Base-by-base conservation (phyloP, 2,329 filamentous ascomycete genomes). In the Colletotrichum musae region DNA sequence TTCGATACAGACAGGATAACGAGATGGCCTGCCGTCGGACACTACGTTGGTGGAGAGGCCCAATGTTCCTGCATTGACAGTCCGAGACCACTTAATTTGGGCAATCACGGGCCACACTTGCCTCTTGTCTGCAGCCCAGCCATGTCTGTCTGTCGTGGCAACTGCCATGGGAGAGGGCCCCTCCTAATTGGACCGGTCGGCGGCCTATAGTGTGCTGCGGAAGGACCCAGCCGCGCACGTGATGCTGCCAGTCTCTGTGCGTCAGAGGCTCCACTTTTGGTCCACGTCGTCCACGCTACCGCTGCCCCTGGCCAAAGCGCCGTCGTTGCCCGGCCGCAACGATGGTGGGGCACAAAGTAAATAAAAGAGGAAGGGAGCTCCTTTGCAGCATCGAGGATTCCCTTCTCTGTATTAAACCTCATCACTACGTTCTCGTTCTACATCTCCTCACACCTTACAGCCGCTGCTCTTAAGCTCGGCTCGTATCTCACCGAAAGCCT, bases 281-380 rank as follows among this genome's bases (percentile, higher is more conserved):
- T 54, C 26, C 36, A 16, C 45, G 21, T n/a, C 5, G 41, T 12
- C 32, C 32, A 36, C 32, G 32, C 45, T 47, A 15, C 16, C 45
- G 12, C 45, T 47, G 45, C 36, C 21, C 41, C 45, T 61, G 69
- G 51, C 28, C 66, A 51, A 36, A 60, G 66, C 59, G 59, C 54
- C 71, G 71, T 58, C 72, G 72, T 73, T 73, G 71, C 71, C 61
- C 62, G 63, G 71, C 70, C 72, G 68, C 54, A 72, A 72, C 72
- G 45, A 43, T 43, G 57, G 78, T 80, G 79, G 80, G 78, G 75
- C 77, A 36, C 64, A 77, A 80, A 78, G 82, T 84, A 84, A 85
- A 85, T 83, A 84, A 84, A 84, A 83, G 77, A 76, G 73, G 75
- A 70, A 58, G 67, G 61, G 63, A 70, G 67, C 57, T 61, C 73